phyloP scores from a whole-genome alignment of 331 rosid genomes.

The Telfairia occidentalis region DNA sequence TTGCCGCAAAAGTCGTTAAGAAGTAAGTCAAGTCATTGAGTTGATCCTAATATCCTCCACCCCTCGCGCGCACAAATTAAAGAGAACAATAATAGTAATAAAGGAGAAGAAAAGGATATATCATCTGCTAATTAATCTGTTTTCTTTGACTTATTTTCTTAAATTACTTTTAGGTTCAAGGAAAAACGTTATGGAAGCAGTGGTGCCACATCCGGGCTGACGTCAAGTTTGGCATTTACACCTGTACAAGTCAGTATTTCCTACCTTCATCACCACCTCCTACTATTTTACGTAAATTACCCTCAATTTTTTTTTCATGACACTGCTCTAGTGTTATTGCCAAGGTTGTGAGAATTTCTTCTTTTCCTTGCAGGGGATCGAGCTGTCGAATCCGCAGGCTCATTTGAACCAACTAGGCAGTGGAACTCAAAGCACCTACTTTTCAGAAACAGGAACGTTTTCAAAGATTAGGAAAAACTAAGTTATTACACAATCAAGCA shows the following conservation, averaged over 20 bases:
- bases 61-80: not conserved
- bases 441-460: conserved; percentile 91
- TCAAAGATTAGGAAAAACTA: conserved; percentile 75
- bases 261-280: not conserved
- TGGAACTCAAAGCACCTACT: conserved; percentile 92
- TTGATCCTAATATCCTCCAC: conserved; percentile 7
- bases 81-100: not conserved
- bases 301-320: not conserved
- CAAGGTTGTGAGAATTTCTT: not conserved
- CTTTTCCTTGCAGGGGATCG: conserved; percentile 56
- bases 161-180: conserved; percentile 54
- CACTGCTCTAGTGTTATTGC: not conserved
- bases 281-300: not conserved
- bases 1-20: conserved; percentile 81
- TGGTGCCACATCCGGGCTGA: conserved; percentile 88
- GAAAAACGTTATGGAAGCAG: conserved; percentile 69
- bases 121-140: not conserved
- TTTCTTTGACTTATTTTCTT: not conserved
- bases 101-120: not conserved
- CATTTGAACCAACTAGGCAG: conserved; percentile 86
- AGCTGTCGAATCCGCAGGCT: conserved; percentile 92
- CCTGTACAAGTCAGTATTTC: conserved; percentile 68
- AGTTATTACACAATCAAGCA: conserved; percentile 5
- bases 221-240: conserved; percentile 85
- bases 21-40: conserved; percentile 32